Evolutionary conservation across 2,329 filamentous ascomycete genomes (phyloP).

Genomic region (Emericellopsis cladophorae): DNA sequence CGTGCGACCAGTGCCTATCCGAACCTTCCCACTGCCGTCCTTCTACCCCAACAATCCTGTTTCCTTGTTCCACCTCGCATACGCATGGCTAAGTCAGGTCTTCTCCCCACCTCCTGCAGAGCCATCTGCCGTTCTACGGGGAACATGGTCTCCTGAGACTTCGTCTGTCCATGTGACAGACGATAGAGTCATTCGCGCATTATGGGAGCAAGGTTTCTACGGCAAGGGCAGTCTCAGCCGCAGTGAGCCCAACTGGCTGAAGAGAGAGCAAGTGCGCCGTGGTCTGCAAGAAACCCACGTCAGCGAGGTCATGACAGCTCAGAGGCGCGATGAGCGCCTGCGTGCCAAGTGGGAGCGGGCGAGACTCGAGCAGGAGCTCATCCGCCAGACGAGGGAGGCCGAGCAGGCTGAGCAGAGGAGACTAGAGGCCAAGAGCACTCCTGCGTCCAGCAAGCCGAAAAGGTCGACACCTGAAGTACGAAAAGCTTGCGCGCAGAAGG

Average conservation of each 20-base stretch:
- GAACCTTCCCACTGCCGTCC: slow-evolving; percentile 70
- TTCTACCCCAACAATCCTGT: slow-evolving; percentile 90
- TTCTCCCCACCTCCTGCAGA: slow-evolving; percentile 55
- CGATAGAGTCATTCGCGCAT: slow-evolving; percentile 56
- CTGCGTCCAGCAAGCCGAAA: neutral
- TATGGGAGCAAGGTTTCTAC: slow-evolving; percentile 97
- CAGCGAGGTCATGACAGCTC: slow-evolving; percentile 68
- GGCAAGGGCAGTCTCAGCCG: slow-evolving; percentile 88
- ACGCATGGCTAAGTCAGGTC: slow-evolving; percentile 63
- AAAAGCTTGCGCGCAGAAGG: no score
- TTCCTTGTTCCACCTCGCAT: slow-evolving; percentile 69
- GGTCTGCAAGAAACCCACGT: slow-evolving; percentile 55
- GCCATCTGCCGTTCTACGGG: slow-evolving; percentile 51
- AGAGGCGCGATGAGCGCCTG: slow-evolving; percentile 67
- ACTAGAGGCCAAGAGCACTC: slow-evolving; percentile 5
- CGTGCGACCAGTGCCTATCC: slow-evolving; percentile 65
- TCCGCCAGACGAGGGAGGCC: slow-evolving; percentile 55
- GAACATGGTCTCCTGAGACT: slow-evolving; percentile 70
- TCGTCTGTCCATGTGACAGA: slow-evolving; percentile 78
- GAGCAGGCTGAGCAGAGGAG: slow-evolving; percentile 8
- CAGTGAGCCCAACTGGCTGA: slow-evolving; percentile 89
- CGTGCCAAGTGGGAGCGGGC: slow-evolving; percentile 86
- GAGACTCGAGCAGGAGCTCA: slow-evolving; percentile 71
- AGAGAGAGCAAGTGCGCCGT: slow-evolving; percentile 62
- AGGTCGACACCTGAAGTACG: neutral